Base-by-base conservation (phyloP, 495 filamentous ascomycete species). In the Aspergillus biplanus region DNA sequence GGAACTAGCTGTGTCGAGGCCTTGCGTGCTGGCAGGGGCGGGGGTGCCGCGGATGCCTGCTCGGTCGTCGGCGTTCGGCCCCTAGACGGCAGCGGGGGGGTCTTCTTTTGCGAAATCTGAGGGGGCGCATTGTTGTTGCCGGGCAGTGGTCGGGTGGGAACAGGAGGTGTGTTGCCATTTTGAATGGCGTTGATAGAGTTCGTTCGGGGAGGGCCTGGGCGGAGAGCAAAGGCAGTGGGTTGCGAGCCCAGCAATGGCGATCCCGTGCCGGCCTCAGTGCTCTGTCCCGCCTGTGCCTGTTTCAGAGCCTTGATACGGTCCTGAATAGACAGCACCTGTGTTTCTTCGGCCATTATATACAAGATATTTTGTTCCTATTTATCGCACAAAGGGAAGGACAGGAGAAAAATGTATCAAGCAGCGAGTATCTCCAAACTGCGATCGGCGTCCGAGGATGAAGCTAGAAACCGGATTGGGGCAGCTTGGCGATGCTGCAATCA, bases 281-380 rank as follows among this genome's bases (percentile, higher is more conserved):
- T 69, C 18, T 77, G 74, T 33, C 83, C 81, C 49, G 86, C 73
- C 62, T 89, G 80, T 39, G 82, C 77, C 57, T 83, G 76, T 64
- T 88, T 87, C 49, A 89, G 71, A 27, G 82, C 78, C 49, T 84
- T 83, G 61, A 89, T 88, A 53, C 86, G 83, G 52, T 81, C 75
- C 67, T 83, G 79, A 58, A 89, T 85, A 6, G 85, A 86, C 34
- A 75, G 67, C 21, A 79, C 67, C 63, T 78, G 79, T 13, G 75
- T 62, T 57, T 78, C 78, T 55, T 82, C 80, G 7, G 74, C 58
- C 68, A 70, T 70, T 3, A 12, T 61, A n/a, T 32, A 39, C 39
- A 8, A 33, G 6, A 50, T 31, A 21, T 50, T 9, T 18, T 31
- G 6, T 27, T 27, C 21, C 1, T 27, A 27, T 27, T 27, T 27